Conservation (phyloP, 352 stramenopile species). For the Globisporangium canariense region DNA sequence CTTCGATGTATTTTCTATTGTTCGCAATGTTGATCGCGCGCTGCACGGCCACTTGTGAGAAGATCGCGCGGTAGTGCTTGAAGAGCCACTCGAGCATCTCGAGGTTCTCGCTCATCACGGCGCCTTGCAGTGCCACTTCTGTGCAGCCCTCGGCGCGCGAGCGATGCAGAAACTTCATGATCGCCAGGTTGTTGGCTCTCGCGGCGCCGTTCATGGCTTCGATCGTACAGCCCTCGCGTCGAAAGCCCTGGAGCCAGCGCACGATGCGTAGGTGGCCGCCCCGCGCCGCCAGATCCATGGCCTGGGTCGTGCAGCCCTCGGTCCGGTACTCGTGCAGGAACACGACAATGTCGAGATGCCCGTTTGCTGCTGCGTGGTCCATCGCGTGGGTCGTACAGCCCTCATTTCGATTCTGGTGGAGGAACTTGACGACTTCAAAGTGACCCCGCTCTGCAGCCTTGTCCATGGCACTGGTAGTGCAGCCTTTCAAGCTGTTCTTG, state of each 20-base stretch:
- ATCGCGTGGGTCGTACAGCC: conserved; percentile 32
- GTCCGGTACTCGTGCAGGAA: conserved; percentile 30
- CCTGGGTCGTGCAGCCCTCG: conserved; percentile 27
- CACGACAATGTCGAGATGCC: conserved; percentile 21
- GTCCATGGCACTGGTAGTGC: conserved; percentile 29
- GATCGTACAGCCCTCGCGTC: conserved; percentile 21
- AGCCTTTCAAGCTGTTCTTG: conserved; percentile 12
- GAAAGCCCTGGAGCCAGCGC: conserved; percentile 27
- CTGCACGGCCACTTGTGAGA: conserved; percentile 13
- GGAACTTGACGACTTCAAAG: conserved; percentile 27
- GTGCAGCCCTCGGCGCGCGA: conserved; percentile 12
- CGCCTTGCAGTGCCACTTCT: conserved; percentile 15
- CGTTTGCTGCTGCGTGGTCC: conserved; percentile 24
- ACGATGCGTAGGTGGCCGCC: conserved; percentile 25
- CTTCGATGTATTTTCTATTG: conserved; percentile 21
- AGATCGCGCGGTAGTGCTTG: conserved; percentile 17
- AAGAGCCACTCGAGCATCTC: conserved; percentile 22
- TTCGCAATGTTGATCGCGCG: conserved; percentile 20
- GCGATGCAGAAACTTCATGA: conserved; percentile 16
- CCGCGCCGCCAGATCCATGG: conserved; percentile 27
- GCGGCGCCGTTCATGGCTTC: conserved; percentile 20
- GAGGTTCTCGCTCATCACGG: conserved; percentile 13
- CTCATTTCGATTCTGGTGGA: conserved; percentile 24
- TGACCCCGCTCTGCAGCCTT: conserved; percentile 26
- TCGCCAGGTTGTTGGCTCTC: conserved; percentile 12